Base-by-base conservation (phyloP, 1,284 basidiomycete species). In the Leccinum pachyderme region DNA sequence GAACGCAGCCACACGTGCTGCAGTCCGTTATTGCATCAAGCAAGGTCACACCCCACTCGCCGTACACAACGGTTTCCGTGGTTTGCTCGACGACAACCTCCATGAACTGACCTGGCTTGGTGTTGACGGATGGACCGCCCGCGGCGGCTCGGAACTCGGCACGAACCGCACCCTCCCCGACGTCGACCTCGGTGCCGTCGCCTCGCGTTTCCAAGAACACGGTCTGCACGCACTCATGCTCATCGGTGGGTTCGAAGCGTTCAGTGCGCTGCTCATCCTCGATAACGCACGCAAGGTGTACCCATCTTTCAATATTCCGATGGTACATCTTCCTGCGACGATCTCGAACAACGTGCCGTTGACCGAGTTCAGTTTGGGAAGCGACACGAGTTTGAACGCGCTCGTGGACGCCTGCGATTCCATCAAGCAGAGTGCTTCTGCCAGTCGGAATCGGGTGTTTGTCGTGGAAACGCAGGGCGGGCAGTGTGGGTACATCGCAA, bases 381-480 rank as follows among this genome's bases (percentile, higher is more conserved):
- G 88, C 59, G 96, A 99, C 70, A 99, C 96, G 32, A 93, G 91
- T 70, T 78, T 99, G 78, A 98, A 98, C 69, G 94, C 95, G 2
- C 80, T 99, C n/a, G 94, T 98, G 37, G 90, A 94, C 58, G 95
- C 97, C 3, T 98, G 95, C 69, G 97, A 99, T 74, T 89, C 95
- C 29, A 97, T 99, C 75, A 97, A 95, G 77, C 97, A 99, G 79
- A 95, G 91, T 65, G 96, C 97, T 5, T 92, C 91, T 50, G 96
- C 96, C 6, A 95, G 92, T 65, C 77, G 96, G 61, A 96, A 98
- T 72, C 79, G 96, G 47, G 95, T 98, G 53, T 99, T 99, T 70
- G 91, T 99, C 2, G 93, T 99, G 27, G 95, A 99, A 76, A 98
- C 95, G 0, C 97, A 99, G 73, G 96, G 97, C 53, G 96, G 96